Conservation (phyloP, 805 yeast species). For the Candida maris region DNA sequence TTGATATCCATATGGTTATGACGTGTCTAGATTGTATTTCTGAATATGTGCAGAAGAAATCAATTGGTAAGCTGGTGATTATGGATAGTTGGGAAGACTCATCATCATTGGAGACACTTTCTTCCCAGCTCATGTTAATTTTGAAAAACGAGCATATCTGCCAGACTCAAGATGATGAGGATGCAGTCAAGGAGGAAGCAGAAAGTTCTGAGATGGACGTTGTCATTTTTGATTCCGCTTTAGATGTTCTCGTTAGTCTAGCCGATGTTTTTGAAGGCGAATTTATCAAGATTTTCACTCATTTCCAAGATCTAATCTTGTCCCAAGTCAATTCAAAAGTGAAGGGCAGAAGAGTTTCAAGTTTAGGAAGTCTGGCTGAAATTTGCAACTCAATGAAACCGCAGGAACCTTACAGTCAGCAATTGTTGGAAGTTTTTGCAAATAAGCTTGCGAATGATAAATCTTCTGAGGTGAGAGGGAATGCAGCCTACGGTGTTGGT, state of each 20-base stretch:
- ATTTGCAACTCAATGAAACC: constrained; percentile 71
- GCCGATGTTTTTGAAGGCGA: constrained; percentile 76
- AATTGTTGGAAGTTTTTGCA: constrained; percentile 66
- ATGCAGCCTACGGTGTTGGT: constrained; percentile 96
- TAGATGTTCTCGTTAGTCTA: constrained; percentile 79
- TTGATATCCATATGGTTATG: constrained; percentile 77
- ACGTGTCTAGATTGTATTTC: constrained; percentile 70
- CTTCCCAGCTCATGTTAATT: constrained; percentile 66
- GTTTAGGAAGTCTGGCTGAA: constrained; percentile 90
- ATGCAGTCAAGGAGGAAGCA: constrained; percentile 32
- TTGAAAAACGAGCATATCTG: constrained; percentile 81
- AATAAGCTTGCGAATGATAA: constrained; percentile 68
- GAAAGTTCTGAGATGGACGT: constrained; percentile 62
- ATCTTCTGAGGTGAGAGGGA: constrained; percentile 86
- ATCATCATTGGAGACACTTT: constrained; percentile 58
- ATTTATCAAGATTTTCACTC: constrained; percentile 64
- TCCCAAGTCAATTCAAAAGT: constrained; percentile 58
- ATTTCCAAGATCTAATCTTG: constrained; percentile 64
- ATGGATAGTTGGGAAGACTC: constrained; percentile 57
- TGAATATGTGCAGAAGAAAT: constrained; percentile 51
- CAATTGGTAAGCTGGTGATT: constrained; percentile 70
- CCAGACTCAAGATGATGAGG: constrained; percentile 65
- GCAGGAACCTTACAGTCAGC: constrained; percentile 62
- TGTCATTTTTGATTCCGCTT: constrained; percentile 74
- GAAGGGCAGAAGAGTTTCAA: constrained; percentile 71